Evolutionary conservation across 306 rosid species (phyloP).

Genomic region (Rosa lucieae): DNA sequence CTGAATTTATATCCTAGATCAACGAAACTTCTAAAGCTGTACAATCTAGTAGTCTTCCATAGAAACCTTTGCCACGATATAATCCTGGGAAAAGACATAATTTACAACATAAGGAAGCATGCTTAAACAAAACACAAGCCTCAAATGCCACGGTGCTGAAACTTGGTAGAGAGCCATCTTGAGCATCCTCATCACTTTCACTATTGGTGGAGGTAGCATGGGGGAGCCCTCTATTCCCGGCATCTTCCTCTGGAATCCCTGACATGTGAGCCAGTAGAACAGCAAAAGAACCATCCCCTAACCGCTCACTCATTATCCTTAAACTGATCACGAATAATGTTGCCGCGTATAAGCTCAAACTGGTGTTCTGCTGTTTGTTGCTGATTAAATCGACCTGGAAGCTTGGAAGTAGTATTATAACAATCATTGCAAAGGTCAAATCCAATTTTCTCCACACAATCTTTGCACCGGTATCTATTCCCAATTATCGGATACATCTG

Average conservation of each 20-base stretch:
- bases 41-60: too few species aligned
- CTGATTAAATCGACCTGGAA: slow-evolving; percentile 93
- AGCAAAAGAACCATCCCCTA: slow-evolving; percentile 29
- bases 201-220: slow-evolving; percentile 7
- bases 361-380: slow-evolving; percentile 82
- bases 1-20: too few species aligned
- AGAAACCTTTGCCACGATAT: too few species aligned
- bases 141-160: too few species aligned
- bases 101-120: too few species aligned
- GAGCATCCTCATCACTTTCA: neutral
- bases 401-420: slow-evolving; percentile 58
- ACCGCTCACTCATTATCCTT: slow-evolving; percentile 32
- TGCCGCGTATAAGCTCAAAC: slow-evolving; percentile 32
- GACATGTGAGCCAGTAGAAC: slow-evolving; percentile 9
- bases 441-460: slow-evolving; percentile 61
- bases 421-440: slow-evolving; percentile 85
- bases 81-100: too few species aligned
- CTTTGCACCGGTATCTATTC: slow-evolving; percentile 71
- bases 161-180: too few species aligned
- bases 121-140: too few species aligned
- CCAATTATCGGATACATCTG: slow-evolving; percentile 75
- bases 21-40: too few species aligned
- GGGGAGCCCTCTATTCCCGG: neutral
- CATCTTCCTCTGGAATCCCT: slow-evolving; percentile 21
- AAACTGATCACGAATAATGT: neutral